phyloP scores from a whole-genome alignment of 768 basidiomycete genomes.

The Xanthoconium purpureum region DNA sequence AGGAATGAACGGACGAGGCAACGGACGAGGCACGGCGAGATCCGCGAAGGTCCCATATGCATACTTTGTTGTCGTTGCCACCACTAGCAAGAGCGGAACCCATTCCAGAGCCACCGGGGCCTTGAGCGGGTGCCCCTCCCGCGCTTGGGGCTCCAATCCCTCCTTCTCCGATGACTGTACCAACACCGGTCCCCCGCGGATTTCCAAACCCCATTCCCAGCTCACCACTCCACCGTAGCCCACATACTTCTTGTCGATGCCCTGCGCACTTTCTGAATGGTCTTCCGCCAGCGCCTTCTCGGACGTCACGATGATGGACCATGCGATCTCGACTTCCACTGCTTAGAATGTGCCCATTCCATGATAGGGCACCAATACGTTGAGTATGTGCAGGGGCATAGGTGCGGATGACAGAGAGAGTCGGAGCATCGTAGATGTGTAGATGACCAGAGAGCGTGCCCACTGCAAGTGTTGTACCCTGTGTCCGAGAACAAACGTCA shows the following conservation, averaged over 20 bases:
- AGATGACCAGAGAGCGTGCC: constrained; percentile 88
- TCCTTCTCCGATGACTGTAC: constrained; percentile 12
- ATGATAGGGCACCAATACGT: constrained; percentile 91
- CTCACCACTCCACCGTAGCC: constrained; percentile 78
- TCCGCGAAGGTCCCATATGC: constrained; percentile 90
- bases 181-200: constrained; percentile 16
- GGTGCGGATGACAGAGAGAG: constrained; percentile 69
- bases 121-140: constrained; percentile 26
- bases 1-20: constrained; percentile 24
- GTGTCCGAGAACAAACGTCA: neutral
- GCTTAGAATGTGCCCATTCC: constrained; percentile 85
- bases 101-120: constrained; percentile 32
- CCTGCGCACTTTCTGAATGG: constrained; percentile 73
- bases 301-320: constrained; percentile 91
- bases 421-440: constrained; percentile 90
- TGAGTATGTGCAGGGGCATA: constrained; percentile 84
- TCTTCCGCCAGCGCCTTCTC: constrained; percentile 52
- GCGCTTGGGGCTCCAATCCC: constrained; percentile 19
- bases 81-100: constrained; percentile 79
- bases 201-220: constrained; percentile 27
- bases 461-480: constrained; percentile 87
- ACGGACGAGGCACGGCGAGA: constrained; percentile 38
- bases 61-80: constrained; percentile 98
- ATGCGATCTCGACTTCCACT: constrained; percentile 90
- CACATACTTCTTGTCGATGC: constrained; percentile 93